phyloP scores from a whole-genome alignment of 176 grass and related monocot species.

The Typha latifolia region DNA sequence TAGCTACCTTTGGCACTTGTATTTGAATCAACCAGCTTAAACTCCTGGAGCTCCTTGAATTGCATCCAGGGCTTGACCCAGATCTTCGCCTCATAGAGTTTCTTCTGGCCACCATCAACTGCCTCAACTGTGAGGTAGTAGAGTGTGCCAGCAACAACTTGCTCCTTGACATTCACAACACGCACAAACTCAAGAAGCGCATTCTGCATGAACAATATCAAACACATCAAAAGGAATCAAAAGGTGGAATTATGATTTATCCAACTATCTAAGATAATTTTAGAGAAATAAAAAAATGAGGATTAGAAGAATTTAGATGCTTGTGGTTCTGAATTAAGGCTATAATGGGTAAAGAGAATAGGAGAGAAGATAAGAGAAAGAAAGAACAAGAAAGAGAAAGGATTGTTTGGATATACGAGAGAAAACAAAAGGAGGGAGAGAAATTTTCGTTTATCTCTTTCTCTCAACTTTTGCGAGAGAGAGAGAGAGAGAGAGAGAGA shows the following conservation, averaged over 20 bases:
- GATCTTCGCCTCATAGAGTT: constrained; percentile 65
- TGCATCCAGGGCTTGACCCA: constrained; percentile 57
- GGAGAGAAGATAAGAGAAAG: no score
- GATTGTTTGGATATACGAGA: no score
- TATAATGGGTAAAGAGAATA: no score
- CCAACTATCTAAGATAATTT: constrained; percentile 1
- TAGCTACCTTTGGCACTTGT: constrained; percentile 34
- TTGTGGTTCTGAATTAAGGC: no score
- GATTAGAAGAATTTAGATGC: background rate
- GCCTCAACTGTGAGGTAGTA: constrained; percentile 2
- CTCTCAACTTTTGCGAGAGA: no score
- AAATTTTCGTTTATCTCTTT: no score
- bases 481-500: no score
- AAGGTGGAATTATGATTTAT: background rate
- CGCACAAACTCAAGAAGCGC: background rate
- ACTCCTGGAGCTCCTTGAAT: constrained; percentile 63
- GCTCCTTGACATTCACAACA: constrained; percentile 1
- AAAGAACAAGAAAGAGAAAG: no score
- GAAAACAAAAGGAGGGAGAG: no score
- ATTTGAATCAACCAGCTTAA: constrained; percentile 33
- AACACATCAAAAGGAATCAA: background rate
- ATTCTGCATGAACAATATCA: constrained; percentile 1
- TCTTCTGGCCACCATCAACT: constrained; percentile 21
- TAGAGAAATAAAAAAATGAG: background rate
- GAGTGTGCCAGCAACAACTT: background rate